Conservation (phyloP, 1,284 basidiomycete species). For the Xerocomus nothofagi region DNA sequence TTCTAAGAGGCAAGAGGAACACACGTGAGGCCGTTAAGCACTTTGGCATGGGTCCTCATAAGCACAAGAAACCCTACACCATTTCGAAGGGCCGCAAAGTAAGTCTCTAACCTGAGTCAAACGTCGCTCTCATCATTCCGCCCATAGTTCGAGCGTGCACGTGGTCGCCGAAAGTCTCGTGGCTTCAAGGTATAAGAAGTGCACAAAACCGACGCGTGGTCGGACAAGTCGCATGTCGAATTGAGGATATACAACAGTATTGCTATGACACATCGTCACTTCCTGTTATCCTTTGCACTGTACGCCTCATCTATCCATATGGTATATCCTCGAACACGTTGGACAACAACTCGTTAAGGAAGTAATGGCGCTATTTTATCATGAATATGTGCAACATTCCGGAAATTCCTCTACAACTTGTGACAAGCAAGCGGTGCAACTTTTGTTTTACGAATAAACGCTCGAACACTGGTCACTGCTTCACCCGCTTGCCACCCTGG, state of each 20-base stretch:
- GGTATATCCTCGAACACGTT: constrained; percentile 18
- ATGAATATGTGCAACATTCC: not conserved
- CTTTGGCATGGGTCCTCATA: constrained; percentile 93
- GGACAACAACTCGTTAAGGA: not conserved
- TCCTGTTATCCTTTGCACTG: constrained; percentile 18
- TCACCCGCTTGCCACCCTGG: constrained; percentile 26
- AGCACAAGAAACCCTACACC: constrained; percentile 94
- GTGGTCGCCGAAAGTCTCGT: constrained; percentile 93
- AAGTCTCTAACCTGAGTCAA: constrained; percentile 9
- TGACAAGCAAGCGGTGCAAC: not conserved
- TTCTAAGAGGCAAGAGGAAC: constrained; percentile 91
- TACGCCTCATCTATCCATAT: constrained; percentile 30
- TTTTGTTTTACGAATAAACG: not conserved
- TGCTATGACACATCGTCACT: constrained; percentile 21
- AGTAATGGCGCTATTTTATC: not conserved
- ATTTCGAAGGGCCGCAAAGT: constrained; percentile 95
- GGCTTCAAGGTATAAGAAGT: constrained; percentile 81
- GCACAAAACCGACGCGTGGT: constrained; percentile 27
- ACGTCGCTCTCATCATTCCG: constrained; percentile 9
- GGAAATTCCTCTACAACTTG: not conserved
- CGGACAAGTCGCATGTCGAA: constrained; percentile 16
- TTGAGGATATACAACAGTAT: constrained; percentile 30
- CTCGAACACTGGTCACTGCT: constrained; percentile 5
- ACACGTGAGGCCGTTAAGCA: constrained; percentile 94
- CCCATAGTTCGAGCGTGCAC: constrained; percentile 76